Evolutionary conservation across 2,329 filamentous ascomycete species (phyloP).

Genomic region (Sarocladium strictum): DNA sequence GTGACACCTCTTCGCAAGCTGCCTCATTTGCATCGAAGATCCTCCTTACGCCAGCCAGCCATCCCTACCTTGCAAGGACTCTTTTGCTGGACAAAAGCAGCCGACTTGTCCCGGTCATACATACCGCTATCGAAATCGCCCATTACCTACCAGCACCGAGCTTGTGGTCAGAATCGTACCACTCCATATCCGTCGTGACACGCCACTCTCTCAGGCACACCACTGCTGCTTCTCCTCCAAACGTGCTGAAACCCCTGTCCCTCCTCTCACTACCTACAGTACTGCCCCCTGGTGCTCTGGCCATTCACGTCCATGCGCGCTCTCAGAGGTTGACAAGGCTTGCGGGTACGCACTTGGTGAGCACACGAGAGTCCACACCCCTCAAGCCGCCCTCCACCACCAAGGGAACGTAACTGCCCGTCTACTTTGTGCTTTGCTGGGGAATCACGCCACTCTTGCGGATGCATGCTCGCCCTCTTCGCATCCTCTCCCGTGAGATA

Average conservation of each 20-base stretch:
- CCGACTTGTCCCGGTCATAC: neutral
- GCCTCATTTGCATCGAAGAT: no score
- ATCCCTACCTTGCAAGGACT: neutral
- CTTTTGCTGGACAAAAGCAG: neutral
- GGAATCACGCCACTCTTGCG: conserved; percentile 9
- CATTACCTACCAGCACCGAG: neutral
- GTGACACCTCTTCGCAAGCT: neutral
- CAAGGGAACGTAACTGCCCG: neutral
- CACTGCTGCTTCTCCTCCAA: neutral
- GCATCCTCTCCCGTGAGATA: neutral
- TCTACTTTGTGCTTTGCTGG: conserved; percentile 1
- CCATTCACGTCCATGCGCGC: neutral
- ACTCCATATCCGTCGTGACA: conserved; percentile 1
- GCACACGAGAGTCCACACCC: neutral
- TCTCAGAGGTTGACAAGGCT: neutral
- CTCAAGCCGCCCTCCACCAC: conserved; percentile 5
- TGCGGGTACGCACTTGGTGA: neutral
- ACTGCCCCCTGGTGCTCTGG: neutral
- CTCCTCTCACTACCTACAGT: neutral
- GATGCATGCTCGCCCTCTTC: conserved; percentile 8
- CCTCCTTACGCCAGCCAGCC: no score
- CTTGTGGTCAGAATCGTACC: conserved; percentile 7
- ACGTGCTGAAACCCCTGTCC: conserved; percentile 5
- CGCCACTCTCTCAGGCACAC: neutral
- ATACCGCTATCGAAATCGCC: neutral